Evolutionary conservation across 768 basidiomycete species (phyloP).

Genomic region (Kwoniella europaea): DNA sequence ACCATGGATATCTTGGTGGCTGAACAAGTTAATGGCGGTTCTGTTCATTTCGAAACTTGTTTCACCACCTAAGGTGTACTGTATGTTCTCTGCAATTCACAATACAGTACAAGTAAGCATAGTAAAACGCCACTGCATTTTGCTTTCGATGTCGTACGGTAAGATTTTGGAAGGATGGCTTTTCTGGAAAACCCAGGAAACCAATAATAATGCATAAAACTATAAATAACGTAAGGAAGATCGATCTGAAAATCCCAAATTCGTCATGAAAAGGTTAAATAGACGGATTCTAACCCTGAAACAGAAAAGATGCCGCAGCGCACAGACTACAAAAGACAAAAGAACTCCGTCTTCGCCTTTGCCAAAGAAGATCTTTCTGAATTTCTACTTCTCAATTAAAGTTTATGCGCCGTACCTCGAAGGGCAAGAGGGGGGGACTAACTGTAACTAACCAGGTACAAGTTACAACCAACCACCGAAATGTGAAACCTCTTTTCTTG

Average conservation of each 20-base stretch:
- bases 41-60: neutral
- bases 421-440: too few relatives aligned
- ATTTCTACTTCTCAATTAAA: too few relatives aligned
- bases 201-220: too few relatives aligned
- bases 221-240: too few relatives aligned
- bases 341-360: neutral
- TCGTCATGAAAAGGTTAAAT: neutral
- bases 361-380: too few relatives aligned
- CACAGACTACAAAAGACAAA: neutral
- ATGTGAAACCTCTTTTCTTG: slow-evolving; percentile 9
- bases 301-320: neutral
- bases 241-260: neutral
- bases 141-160: neutral
- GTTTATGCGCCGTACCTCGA: too few relatives aligned
- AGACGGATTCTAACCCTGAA: neutral
- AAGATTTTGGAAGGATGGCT: neutral
- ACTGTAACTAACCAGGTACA: slow-evolving; percentile 1
- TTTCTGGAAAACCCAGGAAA: neutral
- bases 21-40: neutral
- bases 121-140: neutral
- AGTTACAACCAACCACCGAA: neutral
- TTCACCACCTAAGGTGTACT: neutral
- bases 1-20: neutral
- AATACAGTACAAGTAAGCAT: neutral
- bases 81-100: too few relatives aligned